phyloP scores from a whole-genome alignment of 169 alveolate genomes.

The Plasmodium gonderi region DNA sequence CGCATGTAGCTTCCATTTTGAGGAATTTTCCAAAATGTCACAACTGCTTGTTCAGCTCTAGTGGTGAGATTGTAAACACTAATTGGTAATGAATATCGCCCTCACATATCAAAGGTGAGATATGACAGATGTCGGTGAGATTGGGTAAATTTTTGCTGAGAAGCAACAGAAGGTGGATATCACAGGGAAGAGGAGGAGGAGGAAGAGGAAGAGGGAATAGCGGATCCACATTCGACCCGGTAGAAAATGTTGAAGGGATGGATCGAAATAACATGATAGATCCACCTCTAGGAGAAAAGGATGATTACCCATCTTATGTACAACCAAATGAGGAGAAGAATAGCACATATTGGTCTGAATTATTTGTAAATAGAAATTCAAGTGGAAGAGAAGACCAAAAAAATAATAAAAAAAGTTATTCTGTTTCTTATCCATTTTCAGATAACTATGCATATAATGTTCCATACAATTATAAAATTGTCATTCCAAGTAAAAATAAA shows the following conservation, averaged over 20 bases:
- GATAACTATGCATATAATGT: conserved; percentile 72
- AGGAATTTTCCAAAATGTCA: no score
- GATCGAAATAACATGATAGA: conserved; percentile 17
- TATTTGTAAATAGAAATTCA: neutral
- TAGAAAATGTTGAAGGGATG: neutral
- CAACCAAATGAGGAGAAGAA: conserved; percentile 48
- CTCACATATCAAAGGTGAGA: no score
- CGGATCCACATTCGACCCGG: neutral
- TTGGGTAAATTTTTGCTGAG: conserved; percentile 2
- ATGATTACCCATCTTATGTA: conserved; percentile 40
- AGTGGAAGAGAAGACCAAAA: neutral
- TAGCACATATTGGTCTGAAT: conserved; percentile 17
- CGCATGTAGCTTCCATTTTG: no score
- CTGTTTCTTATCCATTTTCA: neutral
- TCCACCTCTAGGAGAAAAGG: conserved; percentile 25
- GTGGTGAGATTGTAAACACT: no score
- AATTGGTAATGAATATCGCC: no score
- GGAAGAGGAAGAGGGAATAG: neutral
- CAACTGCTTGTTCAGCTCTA: no score
- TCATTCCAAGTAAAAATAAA: conserved; percentile 30
- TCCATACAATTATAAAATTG: conserved; percentile 62
- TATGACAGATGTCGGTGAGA: neutral
- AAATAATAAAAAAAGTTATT: neutral
- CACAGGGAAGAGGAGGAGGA: neutral
- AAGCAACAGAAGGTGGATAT: neutral